Evolutionary conservation across 495 filamentous ascomycete species (phyloP), one percentile per base, ranked within the genome.

Genomic region (Aspergillus ellipticus): DNA sequence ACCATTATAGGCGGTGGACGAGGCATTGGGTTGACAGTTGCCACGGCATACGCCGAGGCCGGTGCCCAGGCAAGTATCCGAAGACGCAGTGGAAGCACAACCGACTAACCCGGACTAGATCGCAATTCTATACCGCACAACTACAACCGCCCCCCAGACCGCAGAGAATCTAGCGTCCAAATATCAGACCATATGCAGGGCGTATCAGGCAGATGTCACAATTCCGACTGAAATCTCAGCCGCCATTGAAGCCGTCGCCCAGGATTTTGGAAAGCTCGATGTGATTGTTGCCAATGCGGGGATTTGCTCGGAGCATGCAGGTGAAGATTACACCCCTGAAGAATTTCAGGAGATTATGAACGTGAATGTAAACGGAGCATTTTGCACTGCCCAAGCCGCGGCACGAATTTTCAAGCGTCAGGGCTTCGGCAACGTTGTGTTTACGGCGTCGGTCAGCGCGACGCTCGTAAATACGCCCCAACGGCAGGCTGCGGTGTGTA

Each of bases 121-220:
- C 10, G 89, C 85, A 3, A 85, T 92, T 19, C 86, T 87, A 80
- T 92, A 91, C 65, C 86, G 87, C 63, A 80, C 76, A 64, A 88
- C 88, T 68, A 82, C 81, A 64, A 79, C 83, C 52, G 86, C 88
- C 2, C 56, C 85, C 42, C 75, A 82, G 16, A 70, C 79, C 17
- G 89, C 89, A 2, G 76, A 73, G 19, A 79, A 83, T 22, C 85
- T 91, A 43, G 85, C 84, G 60, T 71, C 81, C 51, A 78, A 76
- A 26, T 19, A 89, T 80, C 58, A 85, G 84, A 6, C 85, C 88
- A 33, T 83, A 83, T 65, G 22, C 24, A 8, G 49, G 58, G 87
- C 87, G 11, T 90, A 88, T 68, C 79, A 84, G 59, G 82, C 87
- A 21, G 77, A 89, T 61, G 79, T 89, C n/a, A 80, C 70, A 28